phyloP scores from a whole-genome alignment of 495 filamentous ascomycete genomes.

The Penicillium egyptiacum region DNA sequence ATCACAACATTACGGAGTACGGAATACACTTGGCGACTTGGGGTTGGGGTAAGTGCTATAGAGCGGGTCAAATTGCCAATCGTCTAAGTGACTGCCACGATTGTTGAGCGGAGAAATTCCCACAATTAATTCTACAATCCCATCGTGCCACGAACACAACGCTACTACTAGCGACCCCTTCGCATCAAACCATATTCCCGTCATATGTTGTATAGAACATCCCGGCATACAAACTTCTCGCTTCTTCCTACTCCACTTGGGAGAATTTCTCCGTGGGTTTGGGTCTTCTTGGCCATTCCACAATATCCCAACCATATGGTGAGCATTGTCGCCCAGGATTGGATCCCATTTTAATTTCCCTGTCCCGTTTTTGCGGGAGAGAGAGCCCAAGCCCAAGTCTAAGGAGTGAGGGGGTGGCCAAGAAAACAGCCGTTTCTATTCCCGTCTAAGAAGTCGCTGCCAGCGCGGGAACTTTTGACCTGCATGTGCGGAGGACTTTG shows the following conservation, averaged over 20 bases:
- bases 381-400: background rate
- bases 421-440: background rate
- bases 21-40: slow-evolving; percentile 1
- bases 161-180: background rate
- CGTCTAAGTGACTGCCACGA: slow-evolving; percentile 11
- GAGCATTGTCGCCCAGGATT: slow-evolving; percentile 2
- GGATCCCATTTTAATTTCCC: background rate
- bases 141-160: slow-evolving; percentile 8
- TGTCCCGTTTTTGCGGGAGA: background rate
- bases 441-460: slow-evolving; percentile 4
- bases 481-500: slow-evolving; percentile 1
- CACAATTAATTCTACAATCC: background rate
- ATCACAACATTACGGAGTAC: no score
- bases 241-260: background rate
- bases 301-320: slow-evolving; percentile 11
- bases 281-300: slow-evolving; percentile 11
- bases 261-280: background rate
- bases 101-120: background rate
- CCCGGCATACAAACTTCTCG: background rate
- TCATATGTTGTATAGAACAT: background rate
- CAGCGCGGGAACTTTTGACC: slow-evolving; percentile 14
- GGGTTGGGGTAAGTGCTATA: slow-evolving; percentile 2
- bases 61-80: slow-evolving; percentile 9
- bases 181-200: background rate
- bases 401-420: slow-evolving; percentile 12